Conservation (phyloP, 805 yeast species). For the Cyberlindnera mississippiensis region DNA sequence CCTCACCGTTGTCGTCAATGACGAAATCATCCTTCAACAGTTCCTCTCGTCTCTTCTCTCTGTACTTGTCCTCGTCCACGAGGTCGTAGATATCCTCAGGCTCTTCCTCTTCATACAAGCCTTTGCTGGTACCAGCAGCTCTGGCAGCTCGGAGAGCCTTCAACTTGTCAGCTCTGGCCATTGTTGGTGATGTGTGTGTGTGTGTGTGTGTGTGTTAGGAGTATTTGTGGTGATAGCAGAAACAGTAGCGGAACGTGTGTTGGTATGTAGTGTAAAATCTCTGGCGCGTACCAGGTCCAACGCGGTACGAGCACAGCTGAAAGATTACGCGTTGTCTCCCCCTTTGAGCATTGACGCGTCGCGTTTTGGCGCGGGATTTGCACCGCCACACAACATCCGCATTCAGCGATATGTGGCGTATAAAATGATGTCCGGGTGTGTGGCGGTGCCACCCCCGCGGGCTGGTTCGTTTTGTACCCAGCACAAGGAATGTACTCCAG, state of each 20-base stretch:
- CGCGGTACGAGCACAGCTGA: background rate
- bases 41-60: constrained; percentile 73
- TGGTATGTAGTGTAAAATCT: background rate
- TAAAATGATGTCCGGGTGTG: background rate
- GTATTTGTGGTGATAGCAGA: too few species aligned
- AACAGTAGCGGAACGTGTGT: background rate
- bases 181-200: constrained; percentile 12
- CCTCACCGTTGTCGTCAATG: constrained; percentile 90
- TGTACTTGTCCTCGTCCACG: constrained; percentile 75
- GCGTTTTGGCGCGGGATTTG: background rate
- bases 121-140: constrained; percentile 41
- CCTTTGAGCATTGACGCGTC: background rate
- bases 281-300: constrained; percentile 1
- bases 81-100: constrained; percentile 75
- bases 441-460: background rate
- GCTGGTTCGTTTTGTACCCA: background rate
- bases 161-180: constrained; percentile 44
- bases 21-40: constrained; percentile 88
- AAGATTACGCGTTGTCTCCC: background rate
- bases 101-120: constrained; percentile 43
- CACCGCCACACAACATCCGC: background rate
- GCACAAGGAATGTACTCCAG: too few species aligned
- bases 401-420: background rate
- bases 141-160: constrained; percentile 63
- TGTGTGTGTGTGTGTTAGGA: background rate